Evolutionary conservation across 2,329 filamentous ascomycete genomes (phyloP).

Genomic region (Penicillium rolfsii): DNA sequence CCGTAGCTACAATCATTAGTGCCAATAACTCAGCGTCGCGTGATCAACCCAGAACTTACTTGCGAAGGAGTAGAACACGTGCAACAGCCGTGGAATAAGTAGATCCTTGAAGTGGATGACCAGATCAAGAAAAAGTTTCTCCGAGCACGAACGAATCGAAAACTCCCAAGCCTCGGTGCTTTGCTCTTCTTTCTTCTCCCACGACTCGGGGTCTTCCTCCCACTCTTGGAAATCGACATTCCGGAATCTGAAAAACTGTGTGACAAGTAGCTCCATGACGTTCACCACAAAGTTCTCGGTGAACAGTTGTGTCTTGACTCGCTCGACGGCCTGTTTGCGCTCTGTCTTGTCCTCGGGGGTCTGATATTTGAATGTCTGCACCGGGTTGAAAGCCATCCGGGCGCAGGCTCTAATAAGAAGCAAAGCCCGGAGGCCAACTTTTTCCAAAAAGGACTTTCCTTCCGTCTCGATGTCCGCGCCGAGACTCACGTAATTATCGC

Average conservation of each 20-base stretch:
- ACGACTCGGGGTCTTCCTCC: slow-evolving; percentile 93
- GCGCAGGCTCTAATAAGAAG: slow-evolving; percentile 80
- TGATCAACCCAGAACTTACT: slow-evolving; percentile 50
- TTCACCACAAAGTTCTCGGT: slow-evolving; percentile 75
- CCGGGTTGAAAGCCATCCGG: slow-evolving; percentile 79
- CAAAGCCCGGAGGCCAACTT: slow-evolving; percentile 79
- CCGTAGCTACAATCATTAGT: slow-evolving; percentile 35
- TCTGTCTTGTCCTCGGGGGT: slow-evolving; percentile 75
- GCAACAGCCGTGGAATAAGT: slow-evolving; percentile 75
- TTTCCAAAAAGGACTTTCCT: slow-evolving; percentile 67
- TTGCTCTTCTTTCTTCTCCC: slow-evolving; percentile 88
- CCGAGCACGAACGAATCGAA: slow-evolving; percentile 86
- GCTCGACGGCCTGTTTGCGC: slow-evolving; percentile 67
- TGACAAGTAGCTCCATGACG: slow-evolving; percentile 82
- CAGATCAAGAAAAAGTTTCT: slow-evolving; percentile 90
- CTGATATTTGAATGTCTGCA: slow-evolving; percentile 81
- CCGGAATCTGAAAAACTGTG: slow-evolving; percentile 84
- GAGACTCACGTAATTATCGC: slow-evolving; percentile 63
- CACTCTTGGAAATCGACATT: slow-evolving; percentile 84
- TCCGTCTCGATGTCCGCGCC: slow-evolving; percentile 52
- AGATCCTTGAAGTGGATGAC: slow-evolving; percentile 85
- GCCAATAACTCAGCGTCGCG: not conserved
- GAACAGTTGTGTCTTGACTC: slow-evolving; percentile 74
- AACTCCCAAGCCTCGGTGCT: slow-evolving; percentile 87
- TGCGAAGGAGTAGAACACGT: slow-evolving; percentile 79